These are phyloP conservation scores for Cyclocybe cylindracea DNA, from an alignment of 768 basidiomycete species.

Conservation along the genomic window DNA sequence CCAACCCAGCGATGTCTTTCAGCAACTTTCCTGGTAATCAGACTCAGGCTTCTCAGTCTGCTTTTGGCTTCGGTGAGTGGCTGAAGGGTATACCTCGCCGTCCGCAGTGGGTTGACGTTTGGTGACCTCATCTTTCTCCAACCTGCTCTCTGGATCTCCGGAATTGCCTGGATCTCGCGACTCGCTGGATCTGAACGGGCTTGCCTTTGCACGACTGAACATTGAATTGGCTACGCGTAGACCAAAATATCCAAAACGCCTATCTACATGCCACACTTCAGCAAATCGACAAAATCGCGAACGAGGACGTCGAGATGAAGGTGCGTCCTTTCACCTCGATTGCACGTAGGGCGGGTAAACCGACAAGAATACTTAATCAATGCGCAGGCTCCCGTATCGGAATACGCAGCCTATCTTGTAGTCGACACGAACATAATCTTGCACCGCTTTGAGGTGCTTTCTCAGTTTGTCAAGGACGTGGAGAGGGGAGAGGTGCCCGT, in stretches of 20 bases:
- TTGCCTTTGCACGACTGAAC: no score
- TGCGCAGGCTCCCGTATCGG: constrained; percentile 41
- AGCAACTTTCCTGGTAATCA: no score
- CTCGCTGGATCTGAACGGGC: no score
- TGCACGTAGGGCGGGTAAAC: not conserved
- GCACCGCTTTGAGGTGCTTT: constrained; percentile 63
- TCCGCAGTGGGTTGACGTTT: no score
- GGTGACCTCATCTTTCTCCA: no score
- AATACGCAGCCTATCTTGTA: constrained; percentile 51
- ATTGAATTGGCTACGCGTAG: not conserved
- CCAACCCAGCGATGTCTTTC: no score
- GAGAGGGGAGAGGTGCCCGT: constrained; percentile 52
- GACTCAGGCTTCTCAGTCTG: no score
- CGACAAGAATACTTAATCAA: constrained; percentile 1
- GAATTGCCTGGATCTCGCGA: no score
- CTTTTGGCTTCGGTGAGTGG: no score
- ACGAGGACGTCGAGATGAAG: constrained; percentile 75
- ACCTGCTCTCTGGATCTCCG: no score
- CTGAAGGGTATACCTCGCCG: no score
- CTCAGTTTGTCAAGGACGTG: constrained; percentile 64
- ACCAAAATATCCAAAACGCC: constrained; percentile 17
- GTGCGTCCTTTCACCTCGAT: constrained; percentile 33
- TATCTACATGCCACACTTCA: constrained; percentile 45
- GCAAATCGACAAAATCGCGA: constrained; percentile 55
- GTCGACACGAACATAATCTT: constrained; percentile 82